A percentile compares a stretch with the other conserved stretches of the same genome.
Evolutionary conservation across 2,329 filamentous ascomycete species (phyloP).

Genomic region (Colletotrichum chrysophilum): DNA sequence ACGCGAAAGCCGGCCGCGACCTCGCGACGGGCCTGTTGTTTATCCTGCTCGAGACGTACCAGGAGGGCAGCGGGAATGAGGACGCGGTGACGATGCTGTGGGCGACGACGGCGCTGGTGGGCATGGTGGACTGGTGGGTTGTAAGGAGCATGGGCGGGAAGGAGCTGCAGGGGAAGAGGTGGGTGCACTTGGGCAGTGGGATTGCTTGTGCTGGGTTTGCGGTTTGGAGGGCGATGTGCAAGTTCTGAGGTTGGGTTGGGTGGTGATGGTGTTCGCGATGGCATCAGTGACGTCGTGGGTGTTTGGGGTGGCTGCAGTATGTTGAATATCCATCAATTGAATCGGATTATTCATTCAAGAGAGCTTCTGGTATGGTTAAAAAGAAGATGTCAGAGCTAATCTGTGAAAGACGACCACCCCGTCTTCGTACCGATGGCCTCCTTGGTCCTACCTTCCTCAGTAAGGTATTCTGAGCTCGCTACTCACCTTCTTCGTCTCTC

Average conservation of each 20-base stretch:
- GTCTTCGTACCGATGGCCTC: not conserved
- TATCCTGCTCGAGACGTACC: conserved; percentile 16
- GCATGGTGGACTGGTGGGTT: conserved; percentile 7
- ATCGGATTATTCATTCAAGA: accelerated
- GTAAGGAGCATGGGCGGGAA: not conserved
- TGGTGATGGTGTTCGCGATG: not conserved
- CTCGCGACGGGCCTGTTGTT: conserved; percentile 1
- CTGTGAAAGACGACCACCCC: not conserved
- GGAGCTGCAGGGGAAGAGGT: not conserved
- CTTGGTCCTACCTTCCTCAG: not conserved
- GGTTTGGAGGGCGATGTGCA: not conserved
- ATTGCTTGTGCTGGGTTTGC: not conserved
- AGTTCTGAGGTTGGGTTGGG: not conserved
- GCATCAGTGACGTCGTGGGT: not conserved
- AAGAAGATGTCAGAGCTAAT: no score
- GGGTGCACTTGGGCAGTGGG: not conserved
- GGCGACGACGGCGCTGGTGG: not conserved
- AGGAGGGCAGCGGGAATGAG: conserved; percentile 21
- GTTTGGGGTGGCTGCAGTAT: accelerated
- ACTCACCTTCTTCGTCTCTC: not conserved
- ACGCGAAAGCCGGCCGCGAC: conserved; percentile 7
- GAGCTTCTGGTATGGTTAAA: not conserved
- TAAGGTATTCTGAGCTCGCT: not conserved
- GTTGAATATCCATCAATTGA: not conserved
- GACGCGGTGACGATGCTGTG: conserved; percentile 14